Conservation (phyloP, 345 rosid species). For the Lepidium africanum region DNA sequence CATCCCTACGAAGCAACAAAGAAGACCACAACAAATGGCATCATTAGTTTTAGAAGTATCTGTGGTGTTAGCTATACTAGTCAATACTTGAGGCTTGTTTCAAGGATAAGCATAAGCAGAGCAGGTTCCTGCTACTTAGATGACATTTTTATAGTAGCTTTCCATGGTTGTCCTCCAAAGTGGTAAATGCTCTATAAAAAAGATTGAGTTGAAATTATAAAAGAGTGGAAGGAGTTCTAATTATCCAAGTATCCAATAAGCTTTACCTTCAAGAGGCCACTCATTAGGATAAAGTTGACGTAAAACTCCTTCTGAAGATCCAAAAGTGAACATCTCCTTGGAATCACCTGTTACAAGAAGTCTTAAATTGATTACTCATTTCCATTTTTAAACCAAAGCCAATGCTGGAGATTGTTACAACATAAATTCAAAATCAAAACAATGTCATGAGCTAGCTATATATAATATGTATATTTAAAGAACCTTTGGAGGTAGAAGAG, state of each 20-base stretch:
- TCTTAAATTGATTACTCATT: background rate
- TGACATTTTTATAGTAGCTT: conserved; percentile 34
- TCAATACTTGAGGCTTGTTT: background rate
- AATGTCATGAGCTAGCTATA: background rate
- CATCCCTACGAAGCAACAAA: conserved; percentile 37
- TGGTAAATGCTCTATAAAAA: conserved; percentile 49
- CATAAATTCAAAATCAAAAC: background rate
- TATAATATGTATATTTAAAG: background rate
- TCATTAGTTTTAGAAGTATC: background rate
- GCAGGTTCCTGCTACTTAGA: conserved; percentile 32
- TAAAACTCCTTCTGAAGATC: conserved; percentile 39
- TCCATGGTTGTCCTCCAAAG: conserved; percentile 64
- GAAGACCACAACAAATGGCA: background rate
- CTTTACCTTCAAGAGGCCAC: conserved; percentile 72
- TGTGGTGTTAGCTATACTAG: background rate
- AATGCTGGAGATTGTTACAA: background rate
- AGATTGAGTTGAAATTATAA: background rate
- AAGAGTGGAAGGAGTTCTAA: background rate
- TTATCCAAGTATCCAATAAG: background rate
- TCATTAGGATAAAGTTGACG: conserved; percentile 36
- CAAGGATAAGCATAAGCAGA: background rate
- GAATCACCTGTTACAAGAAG: conserved; percentile 43
- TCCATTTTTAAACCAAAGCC: background rate
- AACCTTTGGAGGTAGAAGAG: background rate
- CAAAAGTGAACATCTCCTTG: conserved; percentile 65